Percentiles rank a stretch among this genome's conserved stretches.
Evolutionary conservation across 2,329 filamentous ascomycete species (phyloP).

Genomic region (Microsporum canis): DNA sequence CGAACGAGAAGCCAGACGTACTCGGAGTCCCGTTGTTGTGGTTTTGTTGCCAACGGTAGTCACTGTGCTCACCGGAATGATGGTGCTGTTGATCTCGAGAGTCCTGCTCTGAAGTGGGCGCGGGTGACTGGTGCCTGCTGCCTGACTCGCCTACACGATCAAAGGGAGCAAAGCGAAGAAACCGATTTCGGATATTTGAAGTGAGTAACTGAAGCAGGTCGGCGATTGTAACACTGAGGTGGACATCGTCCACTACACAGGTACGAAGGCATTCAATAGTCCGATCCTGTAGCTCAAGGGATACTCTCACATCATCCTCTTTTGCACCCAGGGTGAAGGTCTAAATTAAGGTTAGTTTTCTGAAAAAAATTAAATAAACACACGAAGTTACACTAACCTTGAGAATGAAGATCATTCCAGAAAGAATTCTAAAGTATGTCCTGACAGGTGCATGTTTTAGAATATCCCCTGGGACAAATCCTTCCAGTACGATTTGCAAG

Average conservation of each 20-base stretch:
- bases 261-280: conserved; percentile 48
- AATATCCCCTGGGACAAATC: conserved; percentile 46
- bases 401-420: conserved; percentile 53
- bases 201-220: conserved; percentile 50
- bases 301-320: conserved; percentile 50
- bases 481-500: conserved; percentile 48
- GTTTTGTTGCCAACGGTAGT: conserved; percentile 10
- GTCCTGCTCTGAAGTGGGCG: conserved; percentile 20
- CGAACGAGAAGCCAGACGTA: conserved; percentile 13
- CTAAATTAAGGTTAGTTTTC: conserved; percentile 21
- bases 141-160: conserved; percentile 36
- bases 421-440: conserved; percentile 54
- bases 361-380: not conserved
- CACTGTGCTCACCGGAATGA: conserved; percentile 11
- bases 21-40: not conserved
- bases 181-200: conserved; percentile 46
- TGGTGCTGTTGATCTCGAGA: conserved; percentile 6
- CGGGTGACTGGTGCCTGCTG: conserved; percentile 27
- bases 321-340: conserved; percentile 53
- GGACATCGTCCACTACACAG: conserved; percentile 54
- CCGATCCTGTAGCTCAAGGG: conserved; percentile 46
- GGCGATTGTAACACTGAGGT: conserved; percentile 52
- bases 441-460: conserved; percentile 52
- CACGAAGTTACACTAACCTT: conserved; percentile 37
- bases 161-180: conserved; percentile 46